A percentile compares a stretch with the other conserved stretches of the same genome.
phyloP scores from a whole-genome alignment of 1,284 basidiomycete genomes.

The Ceratobasidium sp. region DNA sequence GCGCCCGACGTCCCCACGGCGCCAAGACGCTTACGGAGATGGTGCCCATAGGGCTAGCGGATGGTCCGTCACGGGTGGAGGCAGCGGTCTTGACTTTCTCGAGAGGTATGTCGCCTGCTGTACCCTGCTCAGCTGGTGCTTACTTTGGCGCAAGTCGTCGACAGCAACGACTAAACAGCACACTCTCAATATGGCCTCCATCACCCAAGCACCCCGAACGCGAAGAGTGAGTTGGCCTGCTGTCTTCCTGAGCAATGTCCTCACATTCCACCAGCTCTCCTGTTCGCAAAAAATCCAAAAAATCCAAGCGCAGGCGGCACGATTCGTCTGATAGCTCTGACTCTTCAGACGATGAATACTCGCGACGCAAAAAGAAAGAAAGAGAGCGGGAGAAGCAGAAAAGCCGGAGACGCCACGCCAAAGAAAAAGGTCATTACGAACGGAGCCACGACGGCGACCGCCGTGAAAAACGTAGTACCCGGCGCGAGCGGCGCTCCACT shows the following conservation, averaged over 20 bases:
- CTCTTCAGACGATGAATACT: slow-evolving; percentile 66
- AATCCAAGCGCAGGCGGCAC: slow-evolving; percentile 64
- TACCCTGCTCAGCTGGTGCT: slow-evolving; percentile 35
- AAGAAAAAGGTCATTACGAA: slow-evolving; percentile 51
- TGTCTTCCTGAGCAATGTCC: slow-evolving; percentile 4
- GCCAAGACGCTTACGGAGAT: slow-evolving; percentile 40
- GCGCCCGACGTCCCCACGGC: slow-evolving; percentile 38
- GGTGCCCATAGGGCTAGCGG: slow-evolving; percentile 22
- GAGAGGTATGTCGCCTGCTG: slow-evolving; percentile 46
- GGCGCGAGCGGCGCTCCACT: slow-evolving; percentile 30
- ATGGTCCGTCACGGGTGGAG: slow-evolving; percentile 37
- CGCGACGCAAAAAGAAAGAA: slow-evolving; percentile 52
- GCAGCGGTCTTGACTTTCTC: slow-evolving; percentile 45
- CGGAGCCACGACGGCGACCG: slow-evolving; percentile 47
- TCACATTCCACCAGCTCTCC: slow-evolving; percentile 55
- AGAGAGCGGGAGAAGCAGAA: slow-evolving; percentile 63
- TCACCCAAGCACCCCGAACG: slow-evolving; percentile 76
- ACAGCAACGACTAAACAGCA: slow-evolving; percentile 68
- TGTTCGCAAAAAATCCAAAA: slow-evolving; percentile 63
- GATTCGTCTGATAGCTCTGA: slow-evolving; percentile 58
- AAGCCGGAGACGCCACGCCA: slow-evolving; percentile 63
- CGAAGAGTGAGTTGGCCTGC: slow-evolving; percentile 58
- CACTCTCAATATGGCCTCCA: slow-evolving; percentile 80
- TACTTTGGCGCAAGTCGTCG: slow-evolving; percentile 65
- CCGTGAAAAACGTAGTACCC: slow-evolving; percentile 24